phyloP scores from a whole-genome alignment of 768 basidiomycete species.

The Hygrophoropsis aurantiaca region DNA sequence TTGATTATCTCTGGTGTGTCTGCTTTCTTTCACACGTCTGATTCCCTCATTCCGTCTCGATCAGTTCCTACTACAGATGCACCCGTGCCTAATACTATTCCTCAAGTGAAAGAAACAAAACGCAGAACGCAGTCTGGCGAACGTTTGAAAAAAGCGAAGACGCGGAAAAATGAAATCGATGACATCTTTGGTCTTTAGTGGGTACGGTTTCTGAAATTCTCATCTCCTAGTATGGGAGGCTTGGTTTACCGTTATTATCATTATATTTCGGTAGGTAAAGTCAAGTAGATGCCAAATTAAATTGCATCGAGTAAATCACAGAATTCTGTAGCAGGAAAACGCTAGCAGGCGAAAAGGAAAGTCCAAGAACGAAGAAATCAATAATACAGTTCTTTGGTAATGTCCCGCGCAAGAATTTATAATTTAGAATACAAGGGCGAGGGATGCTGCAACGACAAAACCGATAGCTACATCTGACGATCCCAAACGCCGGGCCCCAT shows the following conservation, averaged over 20 bases:
- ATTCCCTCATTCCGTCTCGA: no score
- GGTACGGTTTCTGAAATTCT: neutral
- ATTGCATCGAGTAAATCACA: no score
- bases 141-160: constrained; percentile 34
- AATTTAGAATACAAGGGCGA: constrained; percentile 40
- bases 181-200: constrained; percentile 56
- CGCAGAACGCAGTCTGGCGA: neutral
- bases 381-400: neutral
- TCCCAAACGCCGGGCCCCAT: constrained; percentile 46
- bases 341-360: neutral
- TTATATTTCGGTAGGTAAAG: neutral
- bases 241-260: no score
- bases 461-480: constrained; percentile 52
- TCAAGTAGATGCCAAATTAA: neutral
- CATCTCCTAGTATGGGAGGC: neutral
- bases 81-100: no score
- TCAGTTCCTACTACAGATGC: no score
- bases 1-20: no score
- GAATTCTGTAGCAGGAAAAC: neutral
- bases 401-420: neutral
- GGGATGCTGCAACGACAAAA: constrained; percentile 48
- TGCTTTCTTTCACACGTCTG: no score
- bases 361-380: neutral
- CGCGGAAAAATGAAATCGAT: constrained; percentile 60
- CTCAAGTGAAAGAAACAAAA: neutral